Conservation (phyloP, 2,329 filamentous ascomycete genomes). For the Fusarium citri region DNA sequence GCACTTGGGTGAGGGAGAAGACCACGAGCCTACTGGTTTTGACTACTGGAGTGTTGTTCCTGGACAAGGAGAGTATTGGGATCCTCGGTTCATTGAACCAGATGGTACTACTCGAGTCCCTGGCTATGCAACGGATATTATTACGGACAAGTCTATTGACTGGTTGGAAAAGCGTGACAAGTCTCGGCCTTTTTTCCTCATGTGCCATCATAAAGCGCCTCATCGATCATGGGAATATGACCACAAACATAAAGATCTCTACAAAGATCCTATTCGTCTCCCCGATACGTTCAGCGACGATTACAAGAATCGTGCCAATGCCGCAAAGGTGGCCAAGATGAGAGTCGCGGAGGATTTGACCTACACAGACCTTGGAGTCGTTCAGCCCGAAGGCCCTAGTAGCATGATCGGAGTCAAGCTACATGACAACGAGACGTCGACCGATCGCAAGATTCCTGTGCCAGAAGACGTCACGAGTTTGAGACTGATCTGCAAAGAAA, state of each 20-base stretch:
- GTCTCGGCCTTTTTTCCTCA: constrained; percentile 62
- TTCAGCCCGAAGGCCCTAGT: constrained; percentile 61
- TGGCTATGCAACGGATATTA: constrained; percentile 65
- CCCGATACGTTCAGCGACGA: constrained; percentile 66
- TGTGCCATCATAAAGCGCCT: constrained; percentile 68
- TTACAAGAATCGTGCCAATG: constrained; percentile 64
- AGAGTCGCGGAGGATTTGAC: constrained; percentile 63
- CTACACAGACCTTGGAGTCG: constrained; percentile 63
- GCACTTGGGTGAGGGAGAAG: constrained; percentile 62
- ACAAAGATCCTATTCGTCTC: constrained; percentile 58
- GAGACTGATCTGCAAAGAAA: constrained; percentile 60
- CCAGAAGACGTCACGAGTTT: constrained; percentile 29
- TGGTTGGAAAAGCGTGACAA: constrained; percentile 53
- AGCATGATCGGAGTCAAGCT: constrained; percentile 50
- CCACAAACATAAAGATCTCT: constrained; percentile 60
- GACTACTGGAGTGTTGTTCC: constrained; percentile 65
- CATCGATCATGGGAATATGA: constrained; percentile 65
- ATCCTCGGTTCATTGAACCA: constrained; percentile 61
- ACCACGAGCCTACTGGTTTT: constrained; percentile 61
- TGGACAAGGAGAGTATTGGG: constrained; percentile 64
- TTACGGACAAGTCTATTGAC: constrained; percentile 61
- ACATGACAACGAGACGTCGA: constrained; percentile 17
- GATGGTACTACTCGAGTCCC: constrained; percentile 47
- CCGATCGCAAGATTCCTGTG: constrained; percentile 46
- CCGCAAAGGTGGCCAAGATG: constrained; percentile 63